A percentile compares a stretch with the other conserved stretches of the same genome.
Conservation (phyloP, 2,329 filamentous ascomycete species). For the Immersiporthe knoxdaviesiana region DNA sequence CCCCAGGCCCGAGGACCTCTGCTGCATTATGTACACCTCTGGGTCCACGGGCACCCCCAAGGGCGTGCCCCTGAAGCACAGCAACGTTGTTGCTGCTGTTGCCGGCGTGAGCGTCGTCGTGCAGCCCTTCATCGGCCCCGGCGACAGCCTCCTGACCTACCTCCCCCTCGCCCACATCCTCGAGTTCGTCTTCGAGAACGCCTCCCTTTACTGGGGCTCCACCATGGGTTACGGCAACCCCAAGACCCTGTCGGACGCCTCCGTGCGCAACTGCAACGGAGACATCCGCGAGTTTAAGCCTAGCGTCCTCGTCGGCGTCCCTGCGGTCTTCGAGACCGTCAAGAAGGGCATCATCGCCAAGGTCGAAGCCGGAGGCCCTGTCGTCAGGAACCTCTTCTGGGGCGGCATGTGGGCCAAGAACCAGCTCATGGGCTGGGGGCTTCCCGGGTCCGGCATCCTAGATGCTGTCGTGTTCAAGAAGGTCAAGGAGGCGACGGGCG, state of each 20-base stretch:
- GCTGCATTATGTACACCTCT: conserved; percentile 75
- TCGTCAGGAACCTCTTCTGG: conserved; percentile 78
- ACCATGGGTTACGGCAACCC: conserved; percentile 90
- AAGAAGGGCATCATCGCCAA: conserved; percentile 87
- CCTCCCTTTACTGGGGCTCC: conserved; percentile 80
- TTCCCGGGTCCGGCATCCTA: conserved; percentile 69
- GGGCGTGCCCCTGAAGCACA: conserved; percentile 77
- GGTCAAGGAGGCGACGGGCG: conserved; percentile 86
- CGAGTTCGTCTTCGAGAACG: conserved; percentile 89
- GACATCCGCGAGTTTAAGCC: conserved; percentile 87
- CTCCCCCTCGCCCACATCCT: conserved; percentile 87
- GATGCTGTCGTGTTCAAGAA: conserved; percentile 88
- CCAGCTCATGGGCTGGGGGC: conserved; percentile 53
- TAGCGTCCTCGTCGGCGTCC: conserved; percentile 82
- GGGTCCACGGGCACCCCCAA: conserved; percentile 83
- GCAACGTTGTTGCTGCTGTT: conserved; percentile 73
- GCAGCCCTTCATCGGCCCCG: conserved; percentile 74
- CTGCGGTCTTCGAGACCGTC: conserved; percentile 87
- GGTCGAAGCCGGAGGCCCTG: conserved; percentile 67
- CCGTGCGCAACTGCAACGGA: conserved; percentile 82
- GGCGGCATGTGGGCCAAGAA: conserved; percentile 58
- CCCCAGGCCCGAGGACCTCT: conserved; percentile 73
- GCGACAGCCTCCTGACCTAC: conserved; percentile 80
- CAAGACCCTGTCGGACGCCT: conserved; percentile 79
- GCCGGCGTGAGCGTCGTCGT: conserved; percentile 79